phyloP scores from a whole-genome alignment of 2,329 filamentous ascomycete species.

The Penicillium paneum region DNA sequence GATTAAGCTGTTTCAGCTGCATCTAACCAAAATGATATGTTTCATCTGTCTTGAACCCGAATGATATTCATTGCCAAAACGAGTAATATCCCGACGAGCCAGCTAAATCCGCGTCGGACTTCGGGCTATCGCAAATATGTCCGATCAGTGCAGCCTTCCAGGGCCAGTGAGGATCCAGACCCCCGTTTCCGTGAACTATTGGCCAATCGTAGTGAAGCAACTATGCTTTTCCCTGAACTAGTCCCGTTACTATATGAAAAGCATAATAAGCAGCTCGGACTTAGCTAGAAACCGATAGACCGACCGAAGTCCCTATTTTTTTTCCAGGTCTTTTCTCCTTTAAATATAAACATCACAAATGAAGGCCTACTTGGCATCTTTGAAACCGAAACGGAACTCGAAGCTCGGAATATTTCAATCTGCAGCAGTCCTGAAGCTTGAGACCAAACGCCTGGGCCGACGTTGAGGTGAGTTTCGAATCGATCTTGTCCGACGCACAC shows the following conservation, averaged over 20 bases:
- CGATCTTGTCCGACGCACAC: neutral
- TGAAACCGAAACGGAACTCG: neutral
- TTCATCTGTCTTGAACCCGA: neutral
- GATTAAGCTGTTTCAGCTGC: neutral
- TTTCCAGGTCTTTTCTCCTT: neutral
- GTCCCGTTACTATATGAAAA: neutral
- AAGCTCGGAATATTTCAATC: neutral
- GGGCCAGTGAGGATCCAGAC: neutral
- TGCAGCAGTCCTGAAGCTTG: neutral
- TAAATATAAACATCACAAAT: neutral
- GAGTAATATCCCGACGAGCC: neutral
- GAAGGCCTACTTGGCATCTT: neutral
- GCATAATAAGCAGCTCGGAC: neutral
- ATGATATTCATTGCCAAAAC: neutral
- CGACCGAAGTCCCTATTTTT: neutral
- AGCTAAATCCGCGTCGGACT: neutral
- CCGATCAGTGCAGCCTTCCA: neutral
- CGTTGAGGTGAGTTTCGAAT: constrained; percentile 3
- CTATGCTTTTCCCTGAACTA: neutral
- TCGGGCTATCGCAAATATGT: neutral
- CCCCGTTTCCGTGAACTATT: neutral
- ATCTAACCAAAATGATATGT: neutral
- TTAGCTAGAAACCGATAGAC: neutral
- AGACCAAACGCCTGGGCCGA: neutral
- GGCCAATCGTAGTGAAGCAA: neutral